Conservation (phyloP, 352 stramenopile genomes). For the Pythium aphanidermatum region DNA sequence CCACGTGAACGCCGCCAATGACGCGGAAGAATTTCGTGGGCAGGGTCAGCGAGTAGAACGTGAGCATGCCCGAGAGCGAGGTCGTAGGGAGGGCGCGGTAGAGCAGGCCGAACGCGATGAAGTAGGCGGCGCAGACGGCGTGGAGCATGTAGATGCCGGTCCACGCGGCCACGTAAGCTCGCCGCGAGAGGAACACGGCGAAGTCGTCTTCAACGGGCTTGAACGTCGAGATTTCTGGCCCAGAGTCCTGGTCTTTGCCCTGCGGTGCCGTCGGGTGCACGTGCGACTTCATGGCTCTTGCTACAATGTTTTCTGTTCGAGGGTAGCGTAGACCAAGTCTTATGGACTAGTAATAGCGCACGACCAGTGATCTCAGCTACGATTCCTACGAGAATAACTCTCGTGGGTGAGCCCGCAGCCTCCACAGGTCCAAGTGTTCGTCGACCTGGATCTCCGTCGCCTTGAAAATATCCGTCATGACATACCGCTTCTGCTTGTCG, state of each 20-base stretch:
- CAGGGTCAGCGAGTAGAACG: conserved; percentile 12
- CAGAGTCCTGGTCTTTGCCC: no score
- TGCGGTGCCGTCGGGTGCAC: no score
- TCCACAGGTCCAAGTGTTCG: conserved; percentile 40
- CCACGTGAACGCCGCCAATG: conserved; percentile 5
- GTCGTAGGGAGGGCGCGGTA: conserved; percentile 5
- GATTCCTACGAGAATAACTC: not conserved
- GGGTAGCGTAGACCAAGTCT: no score
- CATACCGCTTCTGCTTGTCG: conserved; percentile 39
- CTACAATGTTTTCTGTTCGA: no score
- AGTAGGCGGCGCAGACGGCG: conserved; percentile 6
- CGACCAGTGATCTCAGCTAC: not conserved
- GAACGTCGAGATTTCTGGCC: no score
- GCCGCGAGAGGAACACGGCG: conserved; percentile 1
- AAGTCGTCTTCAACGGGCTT: no score
- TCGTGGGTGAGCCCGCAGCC: not conserved
- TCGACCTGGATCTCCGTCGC: conserved; percentile 16
- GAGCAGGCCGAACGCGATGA: conserved; percentile 4
- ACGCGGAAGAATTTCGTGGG: not conserved
- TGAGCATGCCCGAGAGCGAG: not conserved
- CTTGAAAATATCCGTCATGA: conserved; percentile 46
- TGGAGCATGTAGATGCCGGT: conserved; percentile 6
- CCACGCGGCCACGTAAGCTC: not conserved
- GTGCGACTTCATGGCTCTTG: no score
- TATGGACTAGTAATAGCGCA: no score